Evolutionary conservation across 1,139 yeast species (phyloP).

Genomic region (Candida sanyaensis): DNA sequence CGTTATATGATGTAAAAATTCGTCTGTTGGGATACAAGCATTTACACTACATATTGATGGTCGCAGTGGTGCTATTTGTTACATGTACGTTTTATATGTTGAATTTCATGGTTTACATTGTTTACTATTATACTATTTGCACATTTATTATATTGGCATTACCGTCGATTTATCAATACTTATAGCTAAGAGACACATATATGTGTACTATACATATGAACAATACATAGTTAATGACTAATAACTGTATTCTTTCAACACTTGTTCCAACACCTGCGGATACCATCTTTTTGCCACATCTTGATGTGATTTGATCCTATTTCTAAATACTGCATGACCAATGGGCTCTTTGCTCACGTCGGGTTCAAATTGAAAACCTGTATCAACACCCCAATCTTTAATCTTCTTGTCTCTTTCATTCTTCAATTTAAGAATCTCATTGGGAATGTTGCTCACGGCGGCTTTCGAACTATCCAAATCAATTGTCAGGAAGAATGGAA

Average conservation of each 20-base stretch:
- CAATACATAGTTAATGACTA: background rate
- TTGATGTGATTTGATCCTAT: slow-evolving; percentile 65
- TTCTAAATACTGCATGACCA: slow-evolving; percentile 63
- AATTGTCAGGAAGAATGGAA: slow-evolving; percentile 58
- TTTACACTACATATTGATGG: slow-evolving; percentile 20
- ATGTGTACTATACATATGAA: no score
- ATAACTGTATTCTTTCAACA: slow-evolving; percentile 19
- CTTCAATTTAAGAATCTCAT: slow-evolving; percentile 30
- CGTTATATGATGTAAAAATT: slow-evolving; percentile 65
- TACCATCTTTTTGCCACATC: slow-evolving; percentile 69
- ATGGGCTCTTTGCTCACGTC: slow-evolving; percentile 46
- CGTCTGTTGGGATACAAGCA: slow-evolving; percentile 32
- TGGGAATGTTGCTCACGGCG: slow-evolving; percentile 32
- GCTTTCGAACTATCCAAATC: slow-evolving; percentile 46
- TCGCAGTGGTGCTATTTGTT: background rate
- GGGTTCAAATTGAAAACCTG: slow-evolving; percentile 54
- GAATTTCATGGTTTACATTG: background rate
- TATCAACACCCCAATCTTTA: slow-evolving; percentile 41
- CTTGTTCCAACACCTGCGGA: slow-evolving; percentile 48
- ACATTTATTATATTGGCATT: background rate
- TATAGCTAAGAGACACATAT: background rate
- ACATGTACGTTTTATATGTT: background rate
- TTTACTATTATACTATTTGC: background rate
- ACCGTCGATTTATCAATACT: background rate
- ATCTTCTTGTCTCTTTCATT: slow-evolving; percentile 41